Percentiles rank a stretch among this genome's conserved stretches.
Conservation (phyloP, 345 rosid genomes). For the Salix arbutifolia region DNA sequence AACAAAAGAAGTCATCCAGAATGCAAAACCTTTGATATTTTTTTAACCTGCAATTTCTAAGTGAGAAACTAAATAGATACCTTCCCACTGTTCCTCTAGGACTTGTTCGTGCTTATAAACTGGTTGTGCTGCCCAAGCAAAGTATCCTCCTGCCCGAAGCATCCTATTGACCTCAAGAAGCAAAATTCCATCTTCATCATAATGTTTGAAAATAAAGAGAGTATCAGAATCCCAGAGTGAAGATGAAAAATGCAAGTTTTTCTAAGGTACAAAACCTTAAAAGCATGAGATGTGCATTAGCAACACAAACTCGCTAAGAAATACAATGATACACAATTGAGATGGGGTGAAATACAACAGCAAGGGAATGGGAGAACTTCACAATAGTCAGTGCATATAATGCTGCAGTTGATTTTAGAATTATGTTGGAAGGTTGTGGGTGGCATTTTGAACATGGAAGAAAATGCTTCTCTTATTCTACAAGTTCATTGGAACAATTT, state of each 20-base stretch:
- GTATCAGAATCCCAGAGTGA: constrained; percentile 13
- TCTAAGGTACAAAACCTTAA: neutral
- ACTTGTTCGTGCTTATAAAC: constrained; percentile 85
- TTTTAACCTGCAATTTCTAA: neutral
- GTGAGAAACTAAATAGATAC: constrained; percentile 34
- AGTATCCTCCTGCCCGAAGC: constrained; percentile 93
- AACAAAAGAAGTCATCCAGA: neutral
- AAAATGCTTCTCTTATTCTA: neutral
- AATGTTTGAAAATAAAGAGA: constrained; percentile 4
- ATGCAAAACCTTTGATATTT: neutral
- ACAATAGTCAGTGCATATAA: neutral
- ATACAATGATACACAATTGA: neutral
- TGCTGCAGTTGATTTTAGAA: neutral
- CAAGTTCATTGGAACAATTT: neutral
- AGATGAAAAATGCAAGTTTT: neutral
- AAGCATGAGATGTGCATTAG: neutral
- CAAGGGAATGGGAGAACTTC: neutral
- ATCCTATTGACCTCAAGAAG: constrained; percentile 93
- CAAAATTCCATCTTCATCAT: constrained; percentile 77
- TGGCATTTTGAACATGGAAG: neutral
- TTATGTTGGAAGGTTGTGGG: neutral
- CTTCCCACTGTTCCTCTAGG: constrained; percentile 93
- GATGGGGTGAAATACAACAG: neutral
- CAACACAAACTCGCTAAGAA: neutral
- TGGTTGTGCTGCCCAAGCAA: constrained; percentile 98